Evolutionary conservation across 768 basidiomycete species (phyloP), one percentile per base, ranked within the genome.

Genomic region (Amylocystis lapponica): DNA sequence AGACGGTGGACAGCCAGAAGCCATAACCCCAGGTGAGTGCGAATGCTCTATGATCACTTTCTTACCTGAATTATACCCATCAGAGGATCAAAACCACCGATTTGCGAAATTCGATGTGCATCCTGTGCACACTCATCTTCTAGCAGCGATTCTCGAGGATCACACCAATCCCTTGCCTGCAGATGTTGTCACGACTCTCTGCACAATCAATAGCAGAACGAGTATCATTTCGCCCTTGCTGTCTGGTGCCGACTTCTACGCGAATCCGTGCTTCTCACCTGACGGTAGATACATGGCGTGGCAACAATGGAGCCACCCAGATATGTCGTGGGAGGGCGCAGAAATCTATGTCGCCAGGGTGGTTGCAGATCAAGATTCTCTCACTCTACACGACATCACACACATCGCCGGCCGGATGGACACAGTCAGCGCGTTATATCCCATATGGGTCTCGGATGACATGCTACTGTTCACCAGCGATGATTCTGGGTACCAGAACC

Each of bases 211-310:
- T 58, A 69, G 70, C 1, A 41, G 48, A 3, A 61, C 65, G 3
- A 68, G 71, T 44, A 57, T 61, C 1, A 53, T 81, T 3, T 60
- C 65, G 10, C 61, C 71, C 4, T 57, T 86, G 35, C 62, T 63
- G 3, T 62, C 65, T 0, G 82, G 79, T 6, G 75, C 77, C 10
- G 83, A 86, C 53, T 88, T 88, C 62, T 88, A 88, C 57, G 71
- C 73, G 38, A 61, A 68, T 2, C 76, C 81, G 0, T 64, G 61
- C 19, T 80, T 82, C 62, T 76, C 75, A 27, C 71, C 76, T 0
- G 71, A 79, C 46, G 84, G 81, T 1, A 65, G 58, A 29, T 66
- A 61, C 36, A 49, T 86, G n/a, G 70, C 68, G 1, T 86, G 78
- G 76, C 64, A 77, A 20, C 68, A 78, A 45, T 84, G 83, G 84